Evolutionary conservation across 2,329 filamentous ascomycete genomes (phyloP).

Genomic region (Domatiomyces globalis): DNA sequence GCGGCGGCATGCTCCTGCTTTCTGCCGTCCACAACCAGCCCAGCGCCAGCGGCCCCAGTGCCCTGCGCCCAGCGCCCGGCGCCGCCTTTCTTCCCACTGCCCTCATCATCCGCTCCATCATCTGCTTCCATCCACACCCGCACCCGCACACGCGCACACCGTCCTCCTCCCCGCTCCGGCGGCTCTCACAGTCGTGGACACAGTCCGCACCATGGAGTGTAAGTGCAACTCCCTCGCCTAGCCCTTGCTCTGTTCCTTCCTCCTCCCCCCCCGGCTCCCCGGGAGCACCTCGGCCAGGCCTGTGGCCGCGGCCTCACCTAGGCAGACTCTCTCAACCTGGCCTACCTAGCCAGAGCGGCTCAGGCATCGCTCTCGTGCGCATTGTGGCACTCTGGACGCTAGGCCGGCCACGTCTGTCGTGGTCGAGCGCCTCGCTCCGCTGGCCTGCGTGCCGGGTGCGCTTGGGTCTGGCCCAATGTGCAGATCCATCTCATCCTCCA

Average conservation of each 20-base stretch:
- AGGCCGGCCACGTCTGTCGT: too few species aligned
- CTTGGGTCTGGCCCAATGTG: not conserved
- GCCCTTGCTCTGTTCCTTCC: too few species aligned
- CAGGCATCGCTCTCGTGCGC: not conserved
- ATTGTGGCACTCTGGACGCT: not conserved
- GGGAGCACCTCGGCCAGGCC: not conserved
- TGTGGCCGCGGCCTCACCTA: not conserved
- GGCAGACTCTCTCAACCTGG: not conserved
- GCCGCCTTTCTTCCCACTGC: not conserved
- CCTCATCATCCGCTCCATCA: not conserved
- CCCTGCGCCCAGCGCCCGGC: not conserved
- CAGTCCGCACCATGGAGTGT: constrained; percentile 1
- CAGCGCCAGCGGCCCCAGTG: not conserved
- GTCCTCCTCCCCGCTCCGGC: not conserved
- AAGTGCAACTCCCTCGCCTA: not conserved
- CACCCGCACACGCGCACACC: not conserved
- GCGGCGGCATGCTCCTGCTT: not conserved
- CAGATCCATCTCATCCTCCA: not conserved
- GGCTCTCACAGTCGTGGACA: not conserved
- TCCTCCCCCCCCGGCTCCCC: not conserved
- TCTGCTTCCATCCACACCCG: not conserved
- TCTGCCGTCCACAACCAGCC: too few species aligned
- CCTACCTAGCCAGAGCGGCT: not conserved
- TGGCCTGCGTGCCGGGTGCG: not conserved
- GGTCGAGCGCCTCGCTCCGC: not conserved